These are phyloP conservation scores for Ceratocystiopsis sp. DNA, from an alignment of 2,329 filamentous ascomycete genomes.

Conservation along the genomic window DNA sequence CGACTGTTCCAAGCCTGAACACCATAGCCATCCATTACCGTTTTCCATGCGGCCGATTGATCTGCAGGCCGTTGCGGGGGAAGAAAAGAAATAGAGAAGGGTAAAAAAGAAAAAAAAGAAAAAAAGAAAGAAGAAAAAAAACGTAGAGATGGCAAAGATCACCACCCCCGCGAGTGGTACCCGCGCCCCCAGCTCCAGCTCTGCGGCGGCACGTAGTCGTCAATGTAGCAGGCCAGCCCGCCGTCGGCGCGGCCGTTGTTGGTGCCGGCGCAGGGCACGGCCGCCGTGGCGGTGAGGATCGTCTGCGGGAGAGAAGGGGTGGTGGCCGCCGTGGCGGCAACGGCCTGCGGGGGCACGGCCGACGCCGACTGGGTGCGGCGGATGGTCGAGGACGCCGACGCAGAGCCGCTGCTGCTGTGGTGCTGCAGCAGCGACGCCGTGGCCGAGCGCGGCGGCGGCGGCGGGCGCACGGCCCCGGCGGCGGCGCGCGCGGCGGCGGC, in stretches of 20 bases:
- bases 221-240: too few species aligned
- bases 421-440: neutral
- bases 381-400: too few species aligned
- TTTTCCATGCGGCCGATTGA: neutral
- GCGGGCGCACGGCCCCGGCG: neutral
- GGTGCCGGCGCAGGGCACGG: too few species aligned
- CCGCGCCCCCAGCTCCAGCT: constrained; percentile 4
- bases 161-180: constrained; percentile 8
- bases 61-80: too few species aligned
- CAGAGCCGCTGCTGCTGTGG: neutral
- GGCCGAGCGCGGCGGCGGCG: too few species aligned
- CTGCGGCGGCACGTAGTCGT: constrained; percentile 2
- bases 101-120: neutral
- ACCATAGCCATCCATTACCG: too few species aligned
- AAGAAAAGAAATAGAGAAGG: too few species aligned
- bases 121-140: neutral
- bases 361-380: constrained; percentile 6
- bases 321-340: neutral
- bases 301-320: too few species aligned
- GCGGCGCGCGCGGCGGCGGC: neutral
- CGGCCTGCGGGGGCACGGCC: neutral
- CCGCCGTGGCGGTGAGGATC: too few species aligned
- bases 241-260: too few species aligned
- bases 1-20: too few species aligned
- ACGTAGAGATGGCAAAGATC: neutral